A percentile compares a stretch with the other conserved stretches of the same genome.
These are phyloP conservation scores for Chlamydomonas eustigma DNA, from an alignment of 139 green algal genomes.

Conservation along the genomic window DNA sequence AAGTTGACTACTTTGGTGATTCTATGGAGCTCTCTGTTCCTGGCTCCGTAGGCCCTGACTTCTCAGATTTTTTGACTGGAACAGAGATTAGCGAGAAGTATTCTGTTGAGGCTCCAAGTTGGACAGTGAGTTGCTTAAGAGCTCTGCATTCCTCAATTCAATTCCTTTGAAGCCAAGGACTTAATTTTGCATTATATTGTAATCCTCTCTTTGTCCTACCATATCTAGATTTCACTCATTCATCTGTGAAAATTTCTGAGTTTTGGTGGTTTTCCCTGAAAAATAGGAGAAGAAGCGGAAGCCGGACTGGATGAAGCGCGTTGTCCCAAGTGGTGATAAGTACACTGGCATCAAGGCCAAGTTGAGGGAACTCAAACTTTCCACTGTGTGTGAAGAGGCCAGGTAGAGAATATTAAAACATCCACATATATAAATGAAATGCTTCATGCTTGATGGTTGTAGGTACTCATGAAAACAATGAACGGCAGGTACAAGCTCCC, in stretches of 20 bases:
- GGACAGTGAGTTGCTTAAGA: constrained; percentile 72
- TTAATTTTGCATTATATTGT: too few species aligned
- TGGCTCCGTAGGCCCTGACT: constrained; percentile 48
- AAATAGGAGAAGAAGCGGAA: constrained; percentile 79
- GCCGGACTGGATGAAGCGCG: constrained; percentile 96
- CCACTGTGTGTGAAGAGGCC: constrained; percentile 96
- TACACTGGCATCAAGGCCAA: constrained; percentile 71
- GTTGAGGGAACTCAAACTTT: constrained; percentile 93
- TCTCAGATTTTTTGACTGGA: constrained; percentile 69
- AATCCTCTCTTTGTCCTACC: too few species aligned
- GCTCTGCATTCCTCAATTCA: too few species aligned
- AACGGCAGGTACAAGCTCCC: too few species aligned
- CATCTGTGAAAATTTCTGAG: neutral
- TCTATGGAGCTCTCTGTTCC: too few species aligned
- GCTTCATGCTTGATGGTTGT: too few species aligned
- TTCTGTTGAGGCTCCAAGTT: constrained; percentile 72
- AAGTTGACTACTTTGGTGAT: too few species aligned
- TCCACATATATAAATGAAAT: too few species aligned
- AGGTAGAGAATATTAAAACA: too few species aligned
- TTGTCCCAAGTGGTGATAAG: constrained; percentile 90
- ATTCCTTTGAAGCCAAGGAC: too few species aligned
- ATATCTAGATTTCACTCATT: too few species aligned
- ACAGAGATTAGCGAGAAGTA: constrained; percentile 50
- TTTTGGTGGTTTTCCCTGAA: neutral
- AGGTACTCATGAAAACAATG: too few species aligned